phyloP scores from a whole-genome alignment of 352 stramenopile species.

The Blastocystis sp. region DNA sequence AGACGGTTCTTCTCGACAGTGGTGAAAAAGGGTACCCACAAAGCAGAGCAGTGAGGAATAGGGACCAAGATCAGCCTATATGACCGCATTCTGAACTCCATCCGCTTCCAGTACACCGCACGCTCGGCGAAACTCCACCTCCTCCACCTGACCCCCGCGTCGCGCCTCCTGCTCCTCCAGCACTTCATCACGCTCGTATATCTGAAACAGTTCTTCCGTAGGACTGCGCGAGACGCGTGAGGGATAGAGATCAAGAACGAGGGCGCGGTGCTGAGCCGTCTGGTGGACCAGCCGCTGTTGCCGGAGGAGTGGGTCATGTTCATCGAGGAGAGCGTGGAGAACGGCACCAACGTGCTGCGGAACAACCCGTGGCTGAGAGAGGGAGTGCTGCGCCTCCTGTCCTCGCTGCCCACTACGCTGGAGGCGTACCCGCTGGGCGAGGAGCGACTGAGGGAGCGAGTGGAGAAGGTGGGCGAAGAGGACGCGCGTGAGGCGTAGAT shows the following conservation, averaged over 20 bases:
- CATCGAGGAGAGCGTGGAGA: not conserved
- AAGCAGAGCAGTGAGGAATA: not conserved
- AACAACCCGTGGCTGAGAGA: not conserved
- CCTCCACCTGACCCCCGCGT: not conserved
- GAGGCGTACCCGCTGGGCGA: not conserved
- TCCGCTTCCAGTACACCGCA: not conserved
- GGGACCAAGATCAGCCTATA: not conserved
- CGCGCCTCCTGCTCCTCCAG: not conserved
- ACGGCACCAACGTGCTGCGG: not conserved
- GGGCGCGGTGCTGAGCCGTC: not conserved
- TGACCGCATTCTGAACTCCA: not conserved
- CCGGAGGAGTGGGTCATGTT: not conserved
- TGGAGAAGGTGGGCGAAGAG: not conserved
- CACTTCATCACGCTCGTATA: not conserved
- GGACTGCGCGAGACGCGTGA: not conserved
- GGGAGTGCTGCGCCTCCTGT: not conserved
- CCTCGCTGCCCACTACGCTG: not conserved
- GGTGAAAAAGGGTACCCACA: not conserved
- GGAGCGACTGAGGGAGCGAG: not conserved
- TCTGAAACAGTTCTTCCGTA: not conserved
- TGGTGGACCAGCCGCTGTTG: not conserved
- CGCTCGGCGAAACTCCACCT: not conserved
- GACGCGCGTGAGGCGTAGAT: not conserved
- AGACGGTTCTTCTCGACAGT: slow-evolving; percentile 1
- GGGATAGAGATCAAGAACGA: not conserved